Conservation (phyloP, 2,329 filamentous ascomycete genomes). For the Penicillium digitatum region DNA sequence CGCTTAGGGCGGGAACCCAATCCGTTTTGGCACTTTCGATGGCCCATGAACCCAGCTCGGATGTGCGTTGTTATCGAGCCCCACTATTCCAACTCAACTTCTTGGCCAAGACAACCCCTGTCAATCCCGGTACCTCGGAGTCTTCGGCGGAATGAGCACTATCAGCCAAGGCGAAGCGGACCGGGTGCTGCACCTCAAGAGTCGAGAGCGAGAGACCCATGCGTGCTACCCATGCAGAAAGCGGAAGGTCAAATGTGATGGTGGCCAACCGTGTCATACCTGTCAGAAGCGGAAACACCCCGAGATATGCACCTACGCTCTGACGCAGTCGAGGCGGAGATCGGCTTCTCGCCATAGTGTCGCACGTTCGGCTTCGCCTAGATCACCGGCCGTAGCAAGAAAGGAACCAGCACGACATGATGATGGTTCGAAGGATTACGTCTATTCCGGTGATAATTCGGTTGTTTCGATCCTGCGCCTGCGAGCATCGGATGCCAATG, state of each 20-base stretch:
- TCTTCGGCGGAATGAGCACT: conserved; percentile 14
- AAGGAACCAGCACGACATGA: background rate
- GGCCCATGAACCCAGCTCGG: background rate
- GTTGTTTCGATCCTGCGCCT: conserved; percentile 29
- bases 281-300: conserved; percentile 29
- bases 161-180: conserved; percentile 28
- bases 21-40: background rate
- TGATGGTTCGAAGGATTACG: conserved; percentile 17
- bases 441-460: conserved; percentile 33
- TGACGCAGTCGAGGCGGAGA: background rate
- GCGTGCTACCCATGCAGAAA: conserved; percentile 37
- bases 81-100: background rate
- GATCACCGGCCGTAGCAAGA: background rate
- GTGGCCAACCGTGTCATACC: conserved; percentile 27
- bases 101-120: background rate
- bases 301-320: conserved; percentile 28
- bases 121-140: background rate
- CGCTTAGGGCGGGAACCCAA: background rate
- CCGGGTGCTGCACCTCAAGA: conserved; percentile 26
- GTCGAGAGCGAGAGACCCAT: conserved; percentile 28
- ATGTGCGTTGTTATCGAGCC: background rate
- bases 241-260: conserved; percentile 38
- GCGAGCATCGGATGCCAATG: conserved; percentile 26
- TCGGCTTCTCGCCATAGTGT: background rate
- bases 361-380: background rate